phyloP scores from a whole-genome alignment of 192 early-diverging fungal species.

The Coemansia sp. region DNA sequence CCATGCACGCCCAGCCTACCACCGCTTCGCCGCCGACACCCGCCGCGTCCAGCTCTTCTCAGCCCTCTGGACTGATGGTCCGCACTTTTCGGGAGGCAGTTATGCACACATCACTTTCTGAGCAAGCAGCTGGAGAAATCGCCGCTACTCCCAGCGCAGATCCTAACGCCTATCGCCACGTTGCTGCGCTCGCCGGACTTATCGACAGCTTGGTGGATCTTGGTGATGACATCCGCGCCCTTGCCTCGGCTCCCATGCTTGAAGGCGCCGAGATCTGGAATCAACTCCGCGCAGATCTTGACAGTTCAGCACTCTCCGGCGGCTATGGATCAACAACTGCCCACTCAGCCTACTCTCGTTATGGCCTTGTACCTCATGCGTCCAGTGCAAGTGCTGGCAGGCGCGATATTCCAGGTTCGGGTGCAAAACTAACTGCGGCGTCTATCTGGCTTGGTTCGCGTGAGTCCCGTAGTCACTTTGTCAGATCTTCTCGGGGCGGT shows the following conservation, averaged over 20 bases:
- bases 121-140: slow-evolving; percentile 38
- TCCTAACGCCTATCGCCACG: slow-evolving; percentile 31
- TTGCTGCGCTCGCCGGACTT: slow-evolving; percentile 40
- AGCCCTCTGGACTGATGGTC: slow-evolving; percentile 40
- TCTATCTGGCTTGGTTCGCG: slow-evolving; percentile 40
- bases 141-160: slow-evolving; percentile 32
- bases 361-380: slow-evolving; percentile 9
- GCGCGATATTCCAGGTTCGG: not conserved
- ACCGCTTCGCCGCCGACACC: slow-evolving; percentile 26
- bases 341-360: slow-evolving; percentile 7
- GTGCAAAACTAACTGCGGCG: slow-evolving; percentile 15
- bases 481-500: slow-evolving; percentile 12
- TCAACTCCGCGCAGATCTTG: slow-evolving; percentile 34
- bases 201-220: slow-evolving; percentile 42
- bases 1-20: slow-evolving; percentile 27
- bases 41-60: slow-evolving; percentile 3
- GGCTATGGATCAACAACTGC: not conserved
- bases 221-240: slow-evolving; percentile 42
- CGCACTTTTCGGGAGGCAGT: slow-evolving; percentile 50
- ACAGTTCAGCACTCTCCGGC: not conserved
- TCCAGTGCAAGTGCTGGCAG: not conserved
- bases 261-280: slow-evolving; percentile 41
- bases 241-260: slow-evolving; percentile 32
- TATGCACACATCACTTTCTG: slow-evolving; percentile 41
- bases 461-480: slow-evolving; percentile 11